Percentiles rank a stretch among this genome's conserved stretches.
Conservation (phyloP, 1,284 basidiomycete species). For the Malassezia dermatis region DNA sequence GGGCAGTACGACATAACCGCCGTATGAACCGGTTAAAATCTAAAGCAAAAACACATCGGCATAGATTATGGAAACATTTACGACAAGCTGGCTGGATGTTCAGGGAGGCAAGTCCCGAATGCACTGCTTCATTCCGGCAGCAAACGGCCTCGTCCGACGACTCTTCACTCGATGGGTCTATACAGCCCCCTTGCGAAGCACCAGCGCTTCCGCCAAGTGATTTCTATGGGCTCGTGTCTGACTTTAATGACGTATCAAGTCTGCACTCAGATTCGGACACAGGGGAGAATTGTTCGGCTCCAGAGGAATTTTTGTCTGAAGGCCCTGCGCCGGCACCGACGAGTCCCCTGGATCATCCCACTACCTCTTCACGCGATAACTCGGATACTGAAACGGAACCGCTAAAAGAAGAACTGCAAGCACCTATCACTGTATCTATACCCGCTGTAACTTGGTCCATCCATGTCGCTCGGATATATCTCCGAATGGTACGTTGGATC, state of each 20-base stretch:
- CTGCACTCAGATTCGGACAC: not conserved
- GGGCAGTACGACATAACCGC: not conserved
- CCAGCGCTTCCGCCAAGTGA: not conserved
- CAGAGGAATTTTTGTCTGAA: not conserved
- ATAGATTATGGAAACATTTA: conserved; percentile 4
- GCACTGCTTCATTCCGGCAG: not conserved
- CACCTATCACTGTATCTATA: not conserved
- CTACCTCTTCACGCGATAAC: not conserved
- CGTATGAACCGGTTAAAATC: not conserved
- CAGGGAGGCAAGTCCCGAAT: not conserved
- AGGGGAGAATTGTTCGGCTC: not conserved
- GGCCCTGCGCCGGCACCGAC: not conserved
- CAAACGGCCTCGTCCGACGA: not conserved
- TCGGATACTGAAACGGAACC: not conserved
- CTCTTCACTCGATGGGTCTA: not conserved
- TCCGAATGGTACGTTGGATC: conserved; percentile 3
- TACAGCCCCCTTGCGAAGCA: not conserved
- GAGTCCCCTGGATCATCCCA: not conserved
- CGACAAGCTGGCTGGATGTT: conserved; percentile 13
- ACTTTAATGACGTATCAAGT: not conserved
- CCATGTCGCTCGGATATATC: conserved; percentile 3
- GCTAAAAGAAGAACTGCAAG: not conserved
- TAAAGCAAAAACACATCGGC: not conserved
- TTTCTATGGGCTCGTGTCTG: conserved; percentile 6
- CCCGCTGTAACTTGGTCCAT: conserved; percentile 4